Evolutionary conservation across 345 rosid genomes (phyloP).

Genomic region (Euphorbia lathyris): DNA sequence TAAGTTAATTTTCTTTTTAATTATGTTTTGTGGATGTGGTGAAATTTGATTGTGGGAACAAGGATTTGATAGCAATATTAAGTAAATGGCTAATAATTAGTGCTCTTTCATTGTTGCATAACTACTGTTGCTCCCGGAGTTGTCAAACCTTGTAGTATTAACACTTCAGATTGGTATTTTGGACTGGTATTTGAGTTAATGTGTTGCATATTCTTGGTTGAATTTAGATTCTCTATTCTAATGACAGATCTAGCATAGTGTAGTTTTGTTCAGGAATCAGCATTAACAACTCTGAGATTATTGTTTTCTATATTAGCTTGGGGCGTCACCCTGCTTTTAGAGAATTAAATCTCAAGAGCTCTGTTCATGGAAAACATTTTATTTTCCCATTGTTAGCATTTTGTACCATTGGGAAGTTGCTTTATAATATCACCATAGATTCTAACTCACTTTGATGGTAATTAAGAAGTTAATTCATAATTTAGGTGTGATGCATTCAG

Average conservation of each 20-base stretch:
- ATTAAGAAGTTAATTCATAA: too few relatives aligned
- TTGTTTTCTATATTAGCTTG: background rate
- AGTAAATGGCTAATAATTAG: too few relatives aligned
- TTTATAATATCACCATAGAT: too few relatives aligned
- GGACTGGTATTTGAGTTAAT: background rate
- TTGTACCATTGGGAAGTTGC: too few relatives aligned
- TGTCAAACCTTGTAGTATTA: background rate
- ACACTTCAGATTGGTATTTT: too few relatives aligned
- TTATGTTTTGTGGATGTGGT: background rate
- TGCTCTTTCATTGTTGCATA: too few relatives aligned
- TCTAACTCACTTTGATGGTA: too few relatives aligned
- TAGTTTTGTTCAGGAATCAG: background rate
- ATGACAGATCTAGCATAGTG: background rate
- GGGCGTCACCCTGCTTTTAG: background rate
- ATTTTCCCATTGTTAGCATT: too few relatives aligned
- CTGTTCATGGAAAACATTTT: too few relatives aligned
- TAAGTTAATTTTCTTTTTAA: slow-evolving; percentile 16
- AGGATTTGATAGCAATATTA: background rate
- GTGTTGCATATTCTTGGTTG: background rate
- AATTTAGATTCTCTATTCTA: too few relatives aligned
- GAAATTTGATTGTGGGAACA: background rate
- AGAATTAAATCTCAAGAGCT: background rate
- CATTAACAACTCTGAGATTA: background rate
- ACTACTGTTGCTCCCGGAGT: background rate
- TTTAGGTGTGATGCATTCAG: too few relatives aligned